Percentiles rank a stretch among this genome's conserved stretches.
Conservation (phyloP, 164 flowering plant genomes). For the Aristolochia contorta region DNA sequence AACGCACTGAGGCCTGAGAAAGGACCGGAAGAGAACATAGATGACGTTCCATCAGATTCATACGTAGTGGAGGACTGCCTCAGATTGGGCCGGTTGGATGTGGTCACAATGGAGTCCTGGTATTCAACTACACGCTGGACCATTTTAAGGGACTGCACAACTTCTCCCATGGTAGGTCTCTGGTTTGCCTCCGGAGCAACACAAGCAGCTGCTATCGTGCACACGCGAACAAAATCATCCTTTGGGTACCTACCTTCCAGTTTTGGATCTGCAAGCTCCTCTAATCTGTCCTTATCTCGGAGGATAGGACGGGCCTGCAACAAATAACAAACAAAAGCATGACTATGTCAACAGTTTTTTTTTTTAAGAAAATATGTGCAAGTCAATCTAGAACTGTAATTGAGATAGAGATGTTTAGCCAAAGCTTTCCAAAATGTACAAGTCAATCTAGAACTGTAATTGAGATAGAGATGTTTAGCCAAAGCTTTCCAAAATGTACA, state of each 20-base stretch:
- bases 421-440: neutral
- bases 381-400: no score
- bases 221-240: constrained; percentile 85
- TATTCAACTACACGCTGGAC: constrained; percentile 72
- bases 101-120: constrained; percentile 44
- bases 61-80: constrained; percentile 84
- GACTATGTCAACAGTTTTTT: no score
- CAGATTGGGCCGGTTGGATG: constrained; percentile 51
- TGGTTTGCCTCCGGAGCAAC: constrained; percentile 94
- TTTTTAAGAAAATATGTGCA: neutral
- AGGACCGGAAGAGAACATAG: constrained; percentile 95
- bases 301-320: constrained; percentile 91
- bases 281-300: constrained; percentile 75
- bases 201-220: constrained; percentile 97
- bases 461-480: no score
- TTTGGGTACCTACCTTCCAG: constrained; percentile 70
- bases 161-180: constrained; percentile 98
- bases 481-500: neutral
- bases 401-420: no score
- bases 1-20: constrained; percentile 75
- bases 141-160: constrained; percentile 97
- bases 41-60: constrained; percentile 88
- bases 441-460: no score
- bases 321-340: neutral
- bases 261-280: constrained; percentile 84